A percentile compares a stretch with the other conserved stretches of the same genome.
phyloP scores from a whole-genome alignment of 139 green algal species.

The Picochlorum sp. region DNA sequence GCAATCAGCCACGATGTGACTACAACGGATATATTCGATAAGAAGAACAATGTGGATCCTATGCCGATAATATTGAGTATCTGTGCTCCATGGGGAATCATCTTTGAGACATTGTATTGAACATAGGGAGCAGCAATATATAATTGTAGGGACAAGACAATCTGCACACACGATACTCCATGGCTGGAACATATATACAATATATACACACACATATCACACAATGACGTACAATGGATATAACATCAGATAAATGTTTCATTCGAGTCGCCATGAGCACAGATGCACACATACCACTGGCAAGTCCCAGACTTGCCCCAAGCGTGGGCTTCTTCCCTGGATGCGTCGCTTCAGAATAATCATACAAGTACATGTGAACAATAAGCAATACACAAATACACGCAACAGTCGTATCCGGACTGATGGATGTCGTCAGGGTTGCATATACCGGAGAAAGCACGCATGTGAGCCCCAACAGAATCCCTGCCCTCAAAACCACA shows the following conservation, averaged over 20 bases:
- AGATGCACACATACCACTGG: conserved; percentile 53
- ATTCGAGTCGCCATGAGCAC: conserved; percentile 72
- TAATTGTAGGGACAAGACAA: conserved; percentile 71
- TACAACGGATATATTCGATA: conserved; percentile 21
- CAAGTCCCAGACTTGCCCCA: conserved; percentile 65
- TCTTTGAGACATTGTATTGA: conserved; percentile 42
- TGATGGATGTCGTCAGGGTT: conserved; percentile 66
- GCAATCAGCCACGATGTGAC: conserved; percentile 19
- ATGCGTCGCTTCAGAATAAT: conserved; percentile 74
- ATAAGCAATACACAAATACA: conserved; percentile 44
- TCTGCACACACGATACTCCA: conserved; percentile 29
- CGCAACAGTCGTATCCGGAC: conserved; percentile 70
- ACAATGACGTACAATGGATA: conserved; percentile 18
- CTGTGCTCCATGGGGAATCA: conserved; percentile 18
- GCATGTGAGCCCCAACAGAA: conserved; percentile 27
- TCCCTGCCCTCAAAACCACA: neutral
- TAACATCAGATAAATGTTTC: conserved; percentile 44
- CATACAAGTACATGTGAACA: conserved; percentile 72
- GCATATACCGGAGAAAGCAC: conserved; percentile 68
- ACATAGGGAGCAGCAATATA: conserved; percentile 73
- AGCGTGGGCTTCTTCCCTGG: conserved; percentile 41
- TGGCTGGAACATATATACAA: neutral
- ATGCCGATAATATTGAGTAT: neutral
- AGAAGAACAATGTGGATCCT: conserved; percentile 10
- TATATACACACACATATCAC: no score